Base-by-base conservation (phyloP, 768 basidiomycete genomes). In the Amylocystis lapponica region DNA sequence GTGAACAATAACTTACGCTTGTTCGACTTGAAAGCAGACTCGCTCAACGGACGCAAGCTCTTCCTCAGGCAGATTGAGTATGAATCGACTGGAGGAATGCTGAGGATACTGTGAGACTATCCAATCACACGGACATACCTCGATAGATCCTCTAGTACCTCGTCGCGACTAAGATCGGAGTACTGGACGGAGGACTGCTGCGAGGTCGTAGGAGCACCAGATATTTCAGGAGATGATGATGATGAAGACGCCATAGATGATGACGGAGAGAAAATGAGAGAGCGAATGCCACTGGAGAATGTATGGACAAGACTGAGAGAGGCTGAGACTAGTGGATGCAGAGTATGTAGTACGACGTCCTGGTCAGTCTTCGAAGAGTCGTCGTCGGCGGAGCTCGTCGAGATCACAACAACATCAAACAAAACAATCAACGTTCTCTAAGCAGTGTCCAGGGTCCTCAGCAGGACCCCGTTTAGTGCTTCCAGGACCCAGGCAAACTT, bases 1-100 rank as follows among this genome's bases (percentile, higher is more conserved):
- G 36, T 38, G 29, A 50, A 41, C 34, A 37, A 25, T 30, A 27
- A 74, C 92, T 57, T 61, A 98, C 91, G 95, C 96, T 75, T 98
- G 94, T 65, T 99, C 96, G 48, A 98, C 90, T 67, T 98, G 95
- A 68, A 98, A 99, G 68, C 91, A 97, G 55, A 98, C 81, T 47
- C 96, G 81, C 59, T 96, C 94, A 42, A 95, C 72, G 13, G 87
- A 91, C 37, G 79, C 78, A 43, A 95, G 78, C 67, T 99, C 96
- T 60, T 88, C 86, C 50, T 87, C 83, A 17, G 96, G 95, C 47
- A 99, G 79, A 65, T 98, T 98, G 52, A 98, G 75, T 53, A 99
- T 89, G 62, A 98, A 98, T 39, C 96, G 90, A 63, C 91, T 95
- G 51, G 13, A 27, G 33, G 27, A 16, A 31, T 26, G 20, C n/a